Base-by-base conservation (phyloP, 768 basidiomycete genomes). In the Polyporus arcularius region DNA sequence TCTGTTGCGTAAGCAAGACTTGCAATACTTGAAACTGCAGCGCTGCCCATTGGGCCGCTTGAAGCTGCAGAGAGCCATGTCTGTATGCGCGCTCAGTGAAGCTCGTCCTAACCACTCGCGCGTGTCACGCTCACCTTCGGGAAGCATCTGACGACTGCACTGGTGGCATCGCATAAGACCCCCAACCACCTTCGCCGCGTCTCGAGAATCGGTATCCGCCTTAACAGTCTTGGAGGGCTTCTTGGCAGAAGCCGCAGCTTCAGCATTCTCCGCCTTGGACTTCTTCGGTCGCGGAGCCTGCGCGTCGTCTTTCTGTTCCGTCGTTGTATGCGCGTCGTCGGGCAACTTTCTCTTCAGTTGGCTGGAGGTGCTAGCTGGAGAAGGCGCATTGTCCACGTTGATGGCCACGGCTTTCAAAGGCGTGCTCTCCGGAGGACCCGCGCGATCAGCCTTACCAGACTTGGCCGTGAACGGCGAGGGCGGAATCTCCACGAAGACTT, bases 131-230 rank as follows among this genome's bases (percentile, higher is more conserved):
- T 53, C 48, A 87, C 89, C 74, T 48, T 74, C 68, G 31, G 71
- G 68, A 64, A 84, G 84, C 53, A 84, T 83, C 65, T 86, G 88
- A 69, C 80, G 81, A 62, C 78, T 79, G 72, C 90, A 90, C 67
- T 90, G 89, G 70, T 90, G 90, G 64, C 90, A 92, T 64, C 85
- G 83, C 52, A 83, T 72, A 50, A 70, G 78, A 68, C 76, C 73
- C 18, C 74, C 58, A 11, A 64, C 65, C 21, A 55, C 50, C 4
- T 52, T 31, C 9, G 14, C 26, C 12, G 46, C 46, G 46, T 48
- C 46, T 21, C 78, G 80, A 67, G 79, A 76, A 31, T 18, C 30
- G 41, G 35, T 35, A 15, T 6, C n/a, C 5, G 4, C n/a, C 38
- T 26, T 40, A 4, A 38, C 45, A 8, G 30, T n/a, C 9, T 58